phyloP scores from a whole-genome alignment of 768 basidiomycete species.

The Leucocoprinus leucothites region DNA sequence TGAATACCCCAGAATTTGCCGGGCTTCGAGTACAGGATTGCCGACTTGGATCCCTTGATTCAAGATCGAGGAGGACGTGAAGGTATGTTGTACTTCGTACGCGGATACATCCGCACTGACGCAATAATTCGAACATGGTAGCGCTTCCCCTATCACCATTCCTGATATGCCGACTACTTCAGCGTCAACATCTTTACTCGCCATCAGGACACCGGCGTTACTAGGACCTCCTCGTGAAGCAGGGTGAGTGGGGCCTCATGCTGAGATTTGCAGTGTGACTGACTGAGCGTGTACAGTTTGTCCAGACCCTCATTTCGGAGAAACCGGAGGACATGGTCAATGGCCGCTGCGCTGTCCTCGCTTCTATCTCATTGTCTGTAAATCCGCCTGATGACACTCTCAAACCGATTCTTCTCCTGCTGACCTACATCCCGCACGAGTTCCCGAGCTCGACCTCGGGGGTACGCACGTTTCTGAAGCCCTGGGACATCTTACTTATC shows the following conservation, averaged over 20 bases:
- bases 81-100: slow-evolving; percentile 21
- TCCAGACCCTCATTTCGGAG: slow-evolving; percentile 23
- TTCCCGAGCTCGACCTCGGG: slow-evolving; percentile 57
- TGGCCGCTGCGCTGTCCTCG: slow-evolving; percentile 54
- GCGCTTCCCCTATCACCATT: background rate
- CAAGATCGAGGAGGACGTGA: slow-evolving; percentile 28
- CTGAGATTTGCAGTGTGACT: background rate
- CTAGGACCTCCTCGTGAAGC: background rate
- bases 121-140: background rate
- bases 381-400: slow-evolving; percentile 64
- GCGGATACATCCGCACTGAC: background rate
- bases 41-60: slow-evolving; percentile 32
- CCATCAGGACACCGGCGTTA: background rate
- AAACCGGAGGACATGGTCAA: slow-evolving; percentile 45
- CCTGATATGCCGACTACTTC: slow-evolving; percentile 16
- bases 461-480: slow-evolving; percentile 32
- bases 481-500: background rate
- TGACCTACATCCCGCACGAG: slow-evolving; percentile 63
- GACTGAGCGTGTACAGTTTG: slow-evolving; percentile 15
- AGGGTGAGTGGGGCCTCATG: background rate
- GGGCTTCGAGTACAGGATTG: slow-evolving; percentile 34
- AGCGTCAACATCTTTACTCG: background rate
- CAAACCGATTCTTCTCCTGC: slow-evolving; percentile 65
- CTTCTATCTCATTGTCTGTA: slow-evolving; percentile 58
- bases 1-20: too few species aligned